These are phyloP conservation scores for Haplographium delicatum DNA, from an alignment of 495 filamentous ascomycete species.

Conservation along the genomic window DNA sequence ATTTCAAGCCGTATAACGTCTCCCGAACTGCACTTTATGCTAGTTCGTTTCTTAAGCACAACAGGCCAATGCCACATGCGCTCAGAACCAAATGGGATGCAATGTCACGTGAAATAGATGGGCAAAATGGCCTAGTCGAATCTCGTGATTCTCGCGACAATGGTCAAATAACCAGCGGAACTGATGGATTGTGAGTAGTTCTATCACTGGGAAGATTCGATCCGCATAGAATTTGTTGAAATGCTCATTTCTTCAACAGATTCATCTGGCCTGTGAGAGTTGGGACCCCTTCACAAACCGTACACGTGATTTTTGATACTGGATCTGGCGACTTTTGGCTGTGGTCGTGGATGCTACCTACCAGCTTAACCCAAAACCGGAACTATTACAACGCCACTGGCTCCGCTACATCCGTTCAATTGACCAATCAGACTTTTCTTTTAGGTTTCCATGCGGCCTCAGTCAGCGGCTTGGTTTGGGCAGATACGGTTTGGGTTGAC, in stretches of 20 bases:
- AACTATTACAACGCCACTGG: slow-evolving; percentile 6
- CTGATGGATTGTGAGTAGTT: background rate
- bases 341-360: slow-evolving; percentile 12
- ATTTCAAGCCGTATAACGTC: too few species aligned
- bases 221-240: background rate
- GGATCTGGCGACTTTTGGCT: slow-evolving; percentile 49
- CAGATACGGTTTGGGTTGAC: slow-evolving; percentile 8
- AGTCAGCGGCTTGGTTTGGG: background rate
- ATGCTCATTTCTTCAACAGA: background rate
- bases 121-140: background rate
- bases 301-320: slow-evolving; percentile 55
- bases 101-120: background rate
- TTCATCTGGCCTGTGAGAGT: slow-evolving; percentile 43
- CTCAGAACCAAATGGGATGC: background rate
- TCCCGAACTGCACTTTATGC: too few species aligned
- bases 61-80: too few species aligned
- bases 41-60: too few species aligned
- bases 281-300: slow-evolving; percentile 50
- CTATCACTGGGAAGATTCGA: background rate
- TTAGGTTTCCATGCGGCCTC: background rate
- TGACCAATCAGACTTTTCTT: slow-evolving; percentile 5
- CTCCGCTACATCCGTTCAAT: background rate
- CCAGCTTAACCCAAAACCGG: background rate
- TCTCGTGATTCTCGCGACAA: background rate
- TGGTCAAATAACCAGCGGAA: background rate